Evolutionary conservation across 2,329 filamentous ascomycete species (phyloP).

Genomic region (Gnomoniopsis smithogilvyi): DNA sequence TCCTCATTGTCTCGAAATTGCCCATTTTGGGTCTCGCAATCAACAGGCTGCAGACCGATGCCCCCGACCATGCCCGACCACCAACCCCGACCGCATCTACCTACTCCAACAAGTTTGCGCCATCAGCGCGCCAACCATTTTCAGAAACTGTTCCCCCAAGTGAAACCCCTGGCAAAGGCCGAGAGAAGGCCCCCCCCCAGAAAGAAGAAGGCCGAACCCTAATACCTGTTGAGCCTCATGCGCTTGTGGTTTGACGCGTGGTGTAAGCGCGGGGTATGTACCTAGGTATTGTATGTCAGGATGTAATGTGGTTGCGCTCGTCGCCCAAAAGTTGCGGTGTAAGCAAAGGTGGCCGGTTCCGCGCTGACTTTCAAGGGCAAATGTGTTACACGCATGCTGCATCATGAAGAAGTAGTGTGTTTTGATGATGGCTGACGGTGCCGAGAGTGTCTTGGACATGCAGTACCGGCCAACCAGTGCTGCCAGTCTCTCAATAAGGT

Average conservation of each 20-base stretch:
- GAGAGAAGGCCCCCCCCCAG: too few relatives aligned
- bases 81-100: not conserved
- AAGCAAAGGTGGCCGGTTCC: not conserved
- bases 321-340: not conserved
- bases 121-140: too few relatives aligned
- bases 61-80: not conserved
- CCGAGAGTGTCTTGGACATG: not conserved
- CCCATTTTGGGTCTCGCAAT: not conserved
- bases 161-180: too few relatives aligned
- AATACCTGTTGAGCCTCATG: too few relatives aligned
- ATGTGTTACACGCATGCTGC: not conserved
- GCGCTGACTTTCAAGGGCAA: not conserved
- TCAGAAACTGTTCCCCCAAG: not conserved
- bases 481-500: too few relatives aligned
- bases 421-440: not conserved
- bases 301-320: not conserved
- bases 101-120: not conserved
- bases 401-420: not conserved
- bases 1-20: not conserved
- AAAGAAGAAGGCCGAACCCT: too few relatives aligned
- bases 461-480: not conserved
- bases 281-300: too few relatives aligned
- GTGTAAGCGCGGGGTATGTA: not conserved
- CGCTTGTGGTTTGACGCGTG: too few relatives aligned
- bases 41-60: constrained; percentile 1